These are phyloP conservation scores for Globisporangium ultimum DNA, from an alignment of 352 stramenopile species.

Conservation along the genomic window DNA sequence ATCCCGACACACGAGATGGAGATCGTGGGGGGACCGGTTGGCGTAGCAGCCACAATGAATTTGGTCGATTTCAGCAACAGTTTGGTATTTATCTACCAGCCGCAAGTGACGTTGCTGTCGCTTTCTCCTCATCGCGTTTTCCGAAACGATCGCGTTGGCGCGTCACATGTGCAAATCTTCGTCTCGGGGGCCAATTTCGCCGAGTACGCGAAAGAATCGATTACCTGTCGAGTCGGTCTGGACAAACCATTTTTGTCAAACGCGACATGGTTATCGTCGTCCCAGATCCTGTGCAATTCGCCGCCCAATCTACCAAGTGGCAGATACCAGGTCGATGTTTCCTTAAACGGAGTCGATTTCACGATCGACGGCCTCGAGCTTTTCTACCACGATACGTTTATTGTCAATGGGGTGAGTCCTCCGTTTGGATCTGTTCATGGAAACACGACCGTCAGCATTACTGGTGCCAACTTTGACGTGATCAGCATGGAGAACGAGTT, in stretches of 20 bases:
- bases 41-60: conserved; percentile 28
- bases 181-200: conserved; percentile 29
- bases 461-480: conserved; percentile 17
- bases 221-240: conserved; percentile 31
- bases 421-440: conserved; percentile 40
- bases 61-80: conserved; percentile 28
- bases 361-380: conserved; percentile 34
- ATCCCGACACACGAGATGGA: conserved; percentile 16
- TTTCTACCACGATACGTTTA: conserved; percentile 35
- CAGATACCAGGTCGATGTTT: conserved; percentile 38
- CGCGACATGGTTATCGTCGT: conserved; percentile 26
- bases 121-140: conserved; percentile 23
- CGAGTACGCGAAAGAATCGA: conserved; percentile 18
- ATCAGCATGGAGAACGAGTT: conserved; percentile 17
- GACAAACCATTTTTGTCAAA: neutral
- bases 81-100: conserved; percentile 27
- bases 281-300: conserved; percentile 27
- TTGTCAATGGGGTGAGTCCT: conserved; percentile 31
- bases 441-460: conserved; percentile 31
- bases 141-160: conserved; percentile 9
- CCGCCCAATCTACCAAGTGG: conserved; percentile 28
- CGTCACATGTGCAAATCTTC: conserved; percentile 7
- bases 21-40: conserved; percentile 14
- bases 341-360: conserved; percentile 44
- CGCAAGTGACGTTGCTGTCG: conserved; percentile 16